Conservation (phyloP, 2,329 filamentous ascomycete species). For the Trichoderma breve region DNA sequence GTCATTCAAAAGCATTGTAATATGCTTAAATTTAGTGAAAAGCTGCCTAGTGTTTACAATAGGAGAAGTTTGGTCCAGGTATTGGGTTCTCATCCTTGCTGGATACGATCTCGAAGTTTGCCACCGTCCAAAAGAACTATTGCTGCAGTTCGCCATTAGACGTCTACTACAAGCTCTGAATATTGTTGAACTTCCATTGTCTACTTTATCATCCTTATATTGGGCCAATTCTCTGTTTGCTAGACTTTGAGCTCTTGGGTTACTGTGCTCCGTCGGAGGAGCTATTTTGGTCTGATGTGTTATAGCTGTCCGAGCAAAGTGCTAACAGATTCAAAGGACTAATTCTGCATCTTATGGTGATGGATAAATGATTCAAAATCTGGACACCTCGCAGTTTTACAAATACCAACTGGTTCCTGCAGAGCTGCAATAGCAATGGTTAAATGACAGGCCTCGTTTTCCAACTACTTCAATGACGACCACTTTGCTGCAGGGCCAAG, state of each 20-base stretch:
- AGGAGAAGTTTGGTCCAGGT: not conserved
- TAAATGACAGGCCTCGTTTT: not conserved
- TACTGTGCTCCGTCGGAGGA: not conserved
- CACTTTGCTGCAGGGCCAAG: not conserved
- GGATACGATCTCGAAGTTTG: not conserved
- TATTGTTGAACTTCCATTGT: fast-evolving
- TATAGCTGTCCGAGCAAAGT: not conserved
- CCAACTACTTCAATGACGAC: not conserved
- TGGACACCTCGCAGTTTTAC: not conserved
- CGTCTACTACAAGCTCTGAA: not conserved
- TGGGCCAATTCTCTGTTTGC: not conserved
- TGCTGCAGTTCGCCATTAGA: not conserved
- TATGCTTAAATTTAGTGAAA: not conserved
- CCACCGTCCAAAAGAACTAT: not conserved
- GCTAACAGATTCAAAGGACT: not conserved
- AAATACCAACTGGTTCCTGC: not conserved
- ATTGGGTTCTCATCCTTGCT: not conserved
- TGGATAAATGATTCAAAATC: not conserved
- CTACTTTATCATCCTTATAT: not conserved
- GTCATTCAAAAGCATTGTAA: fast-evolving
- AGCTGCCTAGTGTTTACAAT: not conserved
- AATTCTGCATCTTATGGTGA: not conserved
- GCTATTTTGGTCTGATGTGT: not conserved
- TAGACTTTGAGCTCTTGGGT: not conserved
- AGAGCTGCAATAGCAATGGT: not conserved